phyloP scores from a whole-genome alignment of 2,329 filamentous ascomycete species.

The Beauveria varroae region DNA sequence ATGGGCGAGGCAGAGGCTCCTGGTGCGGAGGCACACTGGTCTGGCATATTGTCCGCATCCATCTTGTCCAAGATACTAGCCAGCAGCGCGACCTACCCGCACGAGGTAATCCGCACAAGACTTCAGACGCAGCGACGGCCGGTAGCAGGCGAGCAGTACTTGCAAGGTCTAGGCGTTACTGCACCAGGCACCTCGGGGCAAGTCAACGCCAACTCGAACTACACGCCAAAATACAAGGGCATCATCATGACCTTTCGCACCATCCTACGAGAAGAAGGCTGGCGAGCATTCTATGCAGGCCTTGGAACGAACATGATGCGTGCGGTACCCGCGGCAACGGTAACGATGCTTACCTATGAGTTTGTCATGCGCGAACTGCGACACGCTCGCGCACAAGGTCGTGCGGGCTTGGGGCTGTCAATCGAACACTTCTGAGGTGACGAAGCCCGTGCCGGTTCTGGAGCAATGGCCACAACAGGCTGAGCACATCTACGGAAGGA shows the following conservation, averaged over 20 bases:
- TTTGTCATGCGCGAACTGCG: slow-evolving; percentile 54
- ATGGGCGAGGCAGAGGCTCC: slow-evolving; percentile 59
- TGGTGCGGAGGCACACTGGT: slow-evolving; percentile 55
- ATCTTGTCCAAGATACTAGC: slow-evolving; percentile 92
- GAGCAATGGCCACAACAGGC: background rate
- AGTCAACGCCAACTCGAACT: slow-evolving; percentile 25
- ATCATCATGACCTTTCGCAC: slow-evolving; percentile 74
- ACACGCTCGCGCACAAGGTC: slow-evolving; percentile 32
- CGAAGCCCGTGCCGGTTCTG: background rate
- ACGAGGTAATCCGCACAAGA: slow-evolving; percentile 90
- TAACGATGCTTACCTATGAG: slow-evolving; percentile 96
- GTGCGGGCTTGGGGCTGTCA: slow-evolving; percentile 21
- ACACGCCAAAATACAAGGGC: slow-evolving; percentile 59
- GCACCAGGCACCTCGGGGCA: slow-evolving; percentile 28
- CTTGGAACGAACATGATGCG: slow-evolving; percentile 97
- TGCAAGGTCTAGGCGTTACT: slow-evolving; percentile 43
- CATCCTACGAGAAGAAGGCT: slow-evolving; percentile 86
- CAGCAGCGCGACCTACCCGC: slow-evolving; percentile 91
- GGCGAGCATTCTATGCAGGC: slow-evolving; percentile 93
- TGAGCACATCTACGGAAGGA: background rate
- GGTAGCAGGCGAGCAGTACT: slow-evolving; percentile 44
- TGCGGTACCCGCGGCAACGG: slow-evolving; percentile 89
- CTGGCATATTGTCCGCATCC: slow-evolving; percentile 79
- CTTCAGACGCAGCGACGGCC: slow-evolving; percentile 87
- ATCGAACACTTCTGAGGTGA: background rate